phyloP scores from a whole-genome alignment of 2,329 filamentous ascomycete genomes.

The Eutypella sp. region DNA sequence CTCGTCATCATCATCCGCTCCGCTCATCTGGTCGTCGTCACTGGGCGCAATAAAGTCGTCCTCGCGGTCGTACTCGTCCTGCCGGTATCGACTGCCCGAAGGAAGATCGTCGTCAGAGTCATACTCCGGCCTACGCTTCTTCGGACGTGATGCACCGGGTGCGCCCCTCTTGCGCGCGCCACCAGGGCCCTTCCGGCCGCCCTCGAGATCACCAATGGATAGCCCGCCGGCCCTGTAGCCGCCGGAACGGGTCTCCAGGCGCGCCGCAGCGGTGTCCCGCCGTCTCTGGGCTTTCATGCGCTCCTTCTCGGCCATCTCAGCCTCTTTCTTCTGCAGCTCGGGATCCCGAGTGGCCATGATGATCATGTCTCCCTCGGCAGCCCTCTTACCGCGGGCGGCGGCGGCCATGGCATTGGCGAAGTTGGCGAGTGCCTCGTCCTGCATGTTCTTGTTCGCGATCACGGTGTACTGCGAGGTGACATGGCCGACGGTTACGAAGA shows the following conservation, averaged over 20 bases:
- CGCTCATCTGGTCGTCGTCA: slow-evolving; percentile 60
- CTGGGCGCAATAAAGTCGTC: slow-evolving; percentile 75
- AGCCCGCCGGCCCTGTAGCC: slow-evolving; percentile 51
- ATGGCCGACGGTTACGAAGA: slow-evolving; percentile 70
- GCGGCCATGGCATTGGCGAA: slow-evolving; percentile 64
- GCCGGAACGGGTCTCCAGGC: slow-evolving; percentile 54
- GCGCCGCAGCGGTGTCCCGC: slow-evolving; percentile 62
- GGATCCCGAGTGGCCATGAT: slow-evolving; percentile 69
- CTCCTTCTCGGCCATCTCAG: slow-evolving; percentile 71
- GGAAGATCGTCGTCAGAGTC: slow-evolving; percentile 73
- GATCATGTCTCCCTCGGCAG: slow-evolving; percentile 56
- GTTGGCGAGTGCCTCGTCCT: slow-evolving; percentile 66
- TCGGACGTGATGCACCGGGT: slow-evolving; percentile 44
- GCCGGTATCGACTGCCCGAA: slow-evolving; percentile 48
- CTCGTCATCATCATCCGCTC: slow-evolving; percentile 56
- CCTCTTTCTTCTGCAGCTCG: slow-evolving; percentile 67
- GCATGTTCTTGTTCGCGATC: slow-evolving; percentile 59
- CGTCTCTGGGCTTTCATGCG: slow-evolving; percentile 61
- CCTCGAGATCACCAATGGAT: slow-evolving; percentile 66
- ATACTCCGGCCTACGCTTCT: slow-evolving; percentile 58
- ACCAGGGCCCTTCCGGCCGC: slow-evolving; percentile 43
- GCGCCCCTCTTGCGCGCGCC: slow-evolving; percentile 50
- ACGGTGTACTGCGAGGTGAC: slow-evolving; percentile 69
- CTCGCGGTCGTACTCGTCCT: slow-evolving; percentile 74
- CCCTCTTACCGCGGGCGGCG: slow-evolving; percentile 51